Evolutionary conservation across 192 early-diverging fungal species (phyloP), one percentile per base, ranked within the genome.

Genomic region (Backusella tuberculispora): DNA sequence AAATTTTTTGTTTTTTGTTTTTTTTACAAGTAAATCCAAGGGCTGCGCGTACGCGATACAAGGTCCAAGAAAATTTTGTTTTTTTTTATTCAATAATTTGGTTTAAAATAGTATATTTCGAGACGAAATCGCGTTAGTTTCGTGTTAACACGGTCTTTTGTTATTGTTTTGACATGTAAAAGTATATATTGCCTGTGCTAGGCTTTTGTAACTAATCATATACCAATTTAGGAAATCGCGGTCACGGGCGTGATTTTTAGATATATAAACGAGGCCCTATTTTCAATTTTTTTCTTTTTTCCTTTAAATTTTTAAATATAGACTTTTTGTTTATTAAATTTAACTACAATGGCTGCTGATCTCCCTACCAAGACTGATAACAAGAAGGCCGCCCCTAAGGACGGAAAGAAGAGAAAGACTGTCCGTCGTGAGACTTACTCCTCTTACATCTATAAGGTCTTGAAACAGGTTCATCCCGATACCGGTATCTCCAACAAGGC

Each of bases 401-500:
- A 88, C 69, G 90, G 84, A 76, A 92, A 89, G 86, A 90, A 84
- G 72, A 81, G 83, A 74, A 94, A 93, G 83, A 86, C 85, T 77
- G 81, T 83, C 76, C 88, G 94, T 77, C 93, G 93, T 78, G 94
- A 97, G 84, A 96, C 95, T 70, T 96, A 94, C 91, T 92, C 92
- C 66, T 92, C 94, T 77, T 97, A 97, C 88, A 96, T 97, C 88
- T 97, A 96, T 92, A 96, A 96, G 88, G 95, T 98, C 64, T 85
- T 97, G 73, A 97, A 97, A 87, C 96, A 98, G 85, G 95, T 97
- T 68, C 95, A 98, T 88, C 96, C 96, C 70, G 95, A 97, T 80
- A 96, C 94, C 45, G 95, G 96, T 85, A 95, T 98, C 85, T 97
- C 95, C 75, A 95, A 95, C 92, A 96, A 95, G 88, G 95, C 96